Percentiles rank a stretch among this genome's conserved stretches.
phyloP scores from a whole-genome alignment of 106 monocot species.

The Dioscorea alata region DNA sequence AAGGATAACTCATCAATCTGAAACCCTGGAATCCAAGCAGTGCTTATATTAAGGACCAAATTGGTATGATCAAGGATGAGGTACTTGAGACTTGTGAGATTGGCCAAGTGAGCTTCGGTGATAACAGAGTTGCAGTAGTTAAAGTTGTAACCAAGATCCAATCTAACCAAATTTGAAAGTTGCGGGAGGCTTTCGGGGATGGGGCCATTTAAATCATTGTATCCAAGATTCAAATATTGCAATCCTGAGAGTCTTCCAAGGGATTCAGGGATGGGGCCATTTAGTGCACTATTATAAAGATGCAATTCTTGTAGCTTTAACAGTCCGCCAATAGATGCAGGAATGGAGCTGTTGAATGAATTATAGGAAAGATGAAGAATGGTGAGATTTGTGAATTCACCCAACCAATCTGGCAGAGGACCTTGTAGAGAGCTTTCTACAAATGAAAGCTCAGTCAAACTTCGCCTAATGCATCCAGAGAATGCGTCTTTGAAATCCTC shows the following conservation, averaged over 20 bases:
- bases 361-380: not conserved
- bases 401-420: not conserved
- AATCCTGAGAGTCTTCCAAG: not conserved
- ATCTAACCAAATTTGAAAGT: not conserved
- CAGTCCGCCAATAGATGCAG: not conserved
- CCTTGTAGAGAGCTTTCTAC: not conserved
- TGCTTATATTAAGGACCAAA: too few relatives aligned
- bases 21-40: too few relatives aligned
- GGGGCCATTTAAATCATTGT: not conserved
- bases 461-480: not conserved
- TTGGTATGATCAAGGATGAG: too few relatives aligned
- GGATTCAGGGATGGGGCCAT: not conserved
- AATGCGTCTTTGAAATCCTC: not conserved
- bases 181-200: slow-evolving; percentile 1
- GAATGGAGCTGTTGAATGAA: not conserved
- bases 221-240: not conserved
- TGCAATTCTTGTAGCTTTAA: not conserved
- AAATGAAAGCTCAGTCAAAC: not conserved
- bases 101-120: slow-evolving; percentile 8
- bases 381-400: not conserved
- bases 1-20: too few relatives aligned
- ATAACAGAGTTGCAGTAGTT: not conserved
- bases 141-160: slow-evolving; percentile 5
- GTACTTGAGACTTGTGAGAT: not conserved
- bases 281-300: not conserved